phyloP scores from a whole-genome alignment of 23 red algal species.

The Pyropia haitanensis region DNA sequence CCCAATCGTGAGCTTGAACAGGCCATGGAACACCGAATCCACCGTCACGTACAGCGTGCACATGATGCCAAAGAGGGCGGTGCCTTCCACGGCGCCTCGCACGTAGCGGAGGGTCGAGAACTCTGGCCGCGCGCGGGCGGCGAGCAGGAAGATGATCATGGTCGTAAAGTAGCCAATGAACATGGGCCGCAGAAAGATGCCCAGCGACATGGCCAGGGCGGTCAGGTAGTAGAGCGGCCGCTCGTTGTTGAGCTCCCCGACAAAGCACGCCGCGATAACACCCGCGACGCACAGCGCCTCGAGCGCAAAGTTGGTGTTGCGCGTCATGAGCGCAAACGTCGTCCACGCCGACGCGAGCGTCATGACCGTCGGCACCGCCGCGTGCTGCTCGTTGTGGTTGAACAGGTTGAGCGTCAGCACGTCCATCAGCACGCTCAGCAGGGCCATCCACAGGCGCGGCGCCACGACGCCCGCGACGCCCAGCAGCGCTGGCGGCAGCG shows the following conservation, averaged over 20 bases:
- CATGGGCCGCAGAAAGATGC: constrained; percentile 45
- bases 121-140: constrained; percentile 25
- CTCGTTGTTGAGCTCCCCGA: constrained; percentile 20
- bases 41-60: constrained; percentile 40
- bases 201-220: constrained; percentile 31
- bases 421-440: constrained; percentile 39
- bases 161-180: constrained; percentile 31
- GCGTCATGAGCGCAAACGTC: constrained; percentile 38
- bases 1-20: constrained; percentile 47
- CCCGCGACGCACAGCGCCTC: constrained; percentile 38
- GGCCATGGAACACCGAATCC: constrained; percentile 48
- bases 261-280: constrained; percentile 44
- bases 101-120: constrained; percentile 35
- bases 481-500: constrained; percentile 10
- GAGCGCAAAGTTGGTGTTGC: constrained; percentile 62
- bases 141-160: constrained; percentile 26
- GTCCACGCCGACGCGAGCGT: constrained; percentile 43
- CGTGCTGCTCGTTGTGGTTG: constrained; percentile 33
- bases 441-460: constrained; percentile 54
- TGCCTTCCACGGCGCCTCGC: constrained; percentile 32
- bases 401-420: constrained; percentile 26
- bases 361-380: constrained; percentile 27
- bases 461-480: constrained; percentile 20
- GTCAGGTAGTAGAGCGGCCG: constrained; percentile 44
- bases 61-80: constrained; percentile 45